phyloP scores from a whole-genome alignment of 148 eudicot genomes.

The Pharnaceum exiguum region DNA sequence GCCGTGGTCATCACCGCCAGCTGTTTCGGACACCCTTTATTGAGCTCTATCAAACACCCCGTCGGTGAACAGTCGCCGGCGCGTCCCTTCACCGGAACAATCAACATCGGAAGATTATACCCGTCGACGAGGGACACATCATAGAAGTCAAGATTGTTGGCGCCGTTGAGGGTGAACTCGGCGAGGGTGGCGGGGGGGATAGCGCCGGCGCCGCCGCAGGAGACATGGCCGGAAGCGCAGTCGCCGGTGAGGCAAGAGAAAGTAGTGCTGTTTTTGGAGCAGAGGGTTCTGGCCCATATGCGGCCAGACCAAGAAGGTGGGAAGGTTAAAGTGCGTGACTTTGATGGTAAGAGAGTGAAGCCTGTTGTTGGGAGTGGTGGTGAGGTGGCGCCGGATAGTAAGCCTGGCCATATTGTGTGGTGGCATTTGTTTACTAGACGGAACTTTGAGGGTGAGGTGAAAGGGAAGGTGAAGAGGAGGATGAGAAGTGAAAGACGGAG shows the following conservation, averaged over 20 bases:
- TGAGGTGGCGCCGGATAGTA: constrained; percentile 81
- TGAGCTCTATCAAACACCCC: constrained; percentile 77
- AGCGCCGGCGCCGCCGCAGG: constrained; percentile 77
- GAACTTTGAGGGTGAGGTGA: constrained; percentile 46
- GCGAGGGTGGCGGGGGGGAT: constrained; percentile 90
- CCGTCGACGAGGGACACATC: constrained; percentile 97
- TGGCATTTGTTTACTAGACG: constrained; percentile 73
- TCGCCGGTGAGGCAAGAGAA: constrained; percentile 80
- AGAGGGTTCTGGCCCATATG: constrained; percentile 85
- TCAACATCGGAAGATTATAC: constrained; percentile 79
- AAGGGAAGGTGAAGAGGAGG: constrained; percentile 18
- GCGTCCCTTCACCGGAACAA: constrained; percentile 48
- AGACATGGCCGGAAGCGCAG: constrained; percentile 73
- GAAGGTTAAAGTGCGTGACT: constrained; percentile 44
- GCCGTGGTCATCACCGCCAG: constrained; percentile 49
- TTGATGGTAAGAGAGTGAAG: constrained; percentile 50
- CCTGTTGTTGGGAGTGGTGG: constrained; percentile 72
- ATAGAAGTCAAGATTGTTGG: constrained; percentile 81
- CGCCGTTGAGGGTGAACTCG: constrained; percentile 93
- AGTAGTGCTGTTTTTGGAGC: constrained; percentile 41
- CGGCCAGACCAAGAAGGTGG: constrained; percentile 92
- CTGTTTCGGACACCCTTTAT: constrained; percentile 60
- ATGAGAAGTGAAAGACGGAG: constrained; percentile 19
- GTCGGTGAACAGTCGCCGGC: constrained; percentile 79
- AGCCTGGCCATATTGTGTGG: constrained; percentile 84